Evolutionary conservation across 164 flowering plant genomes (phyloP).

Genomic region (Dillenia suffruticosa): DNA sequence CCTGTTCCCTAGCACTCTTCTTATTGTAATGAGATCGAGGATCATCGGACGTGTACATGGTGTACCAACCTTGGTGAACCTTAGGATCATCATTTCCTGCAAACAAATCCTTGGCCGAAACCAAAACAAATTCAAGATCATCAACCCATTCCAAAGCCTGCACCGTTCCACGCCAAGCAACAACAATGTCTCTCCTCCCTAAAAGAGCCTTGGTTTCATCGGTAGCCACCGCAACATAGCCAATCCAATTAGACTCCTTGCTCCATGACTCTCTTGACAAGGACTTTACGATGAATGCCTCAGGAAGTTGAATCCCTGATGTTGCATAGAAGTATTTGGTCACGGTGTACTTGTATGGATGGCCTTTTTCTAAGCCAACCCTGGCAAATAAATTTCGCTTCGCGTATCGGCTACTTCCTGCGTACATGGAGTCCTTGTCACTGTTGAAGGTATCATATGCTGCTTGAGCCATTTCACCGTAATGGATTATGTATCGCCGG

Average conservation of each 20-base stretch:
- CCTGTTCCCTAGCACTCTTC: slow-evolving; percentile 58
- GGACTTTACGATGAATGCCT: slow-evolving; percentile 15
- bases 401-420: slow-evolving; percentile 14
- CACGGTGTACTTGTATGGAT: slow-evolving; percentile 27
- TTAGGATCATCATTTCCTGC: not conserved
- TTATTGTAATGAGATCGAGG: slow-evolving; percentile 13
- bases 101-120: slow-evolving; percentile 5
- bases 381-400: slow-evolving; percentile 9
- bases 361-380: slow-evolving; percentile 14
- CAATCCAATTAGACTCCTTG: slow-evolving; percentile 24
- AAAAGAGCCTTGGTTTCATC: slow-evolving; percentile 38
- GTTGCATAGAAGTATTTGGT: slow-evolving; percentile 31
- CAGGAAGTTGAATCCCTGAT: slow-evolving; percentile 7
- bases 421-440: slow-evolving; percentile 14
- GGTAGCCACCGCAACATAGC: slow-evolving; percentile 27
- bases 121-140: slow-evolving; percentile 11
- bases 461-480: slow-evolving; percentile 36
- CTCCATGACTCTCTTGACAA: slow-evolving; percentile 20
- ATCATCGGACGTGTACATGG: slow-evolving; percentile 42
- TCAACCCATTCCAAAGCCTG: slow-evolving; percentile 13
- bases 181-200: slow-evolving; percentile 36
- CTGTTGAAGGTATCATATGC: slow-evolving; percentile 17
- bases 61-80: slow-evolving; percentile 16
- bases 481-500: slow-evolving; percentile 43
- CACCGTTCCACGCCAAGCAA: slow-evolving; percentile 34